These are phyloP conservation scores for Aspergillus sp. DNA, from an alignment of 2,329 filamentous ascomycete species.

Conservation along the genomic window DNA sequence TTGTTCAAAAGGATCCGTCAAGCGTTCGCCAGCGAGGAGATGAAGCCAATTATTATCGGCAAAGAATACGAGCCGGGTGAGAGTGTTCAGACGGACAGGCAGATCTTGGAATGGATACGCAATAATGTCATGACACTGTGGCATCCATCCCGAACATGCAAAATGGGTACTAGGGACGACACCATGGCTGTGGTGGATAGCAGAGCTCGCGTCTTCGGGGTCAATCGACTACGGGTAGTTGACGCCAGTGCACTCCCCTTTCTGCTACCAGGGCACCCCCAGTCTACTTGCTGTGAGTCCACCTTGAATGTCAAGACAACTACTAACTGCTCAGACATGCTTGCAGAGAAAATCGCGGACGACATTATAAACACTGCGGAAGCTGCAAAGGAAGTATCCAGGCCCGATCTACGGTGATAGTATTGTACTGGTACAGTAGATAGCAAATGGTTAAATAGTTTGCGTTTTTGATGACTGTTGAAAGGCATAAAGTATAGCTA, in stretches of 20 bases:
- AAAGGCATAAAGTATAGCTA: not conserved
- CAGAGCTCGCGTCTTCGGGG: slow-evolving; percentile 29
- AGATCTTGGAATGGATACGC: slow-evolving; percentile 37
- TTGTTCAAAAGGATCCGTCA: slow-evolving; percentile 44
- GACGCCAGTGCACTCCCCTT: slow-evolving; percentile 36
- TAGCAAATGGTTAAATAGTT: not conserved
- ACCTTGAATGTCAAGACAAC: not conserved
- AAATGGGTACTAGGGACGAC: slow-evolving; percentile 35
- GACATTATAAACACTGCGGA: slow-evolving; percentile 5
- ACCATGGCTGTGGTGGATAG: slow-evolving; percentile 34
- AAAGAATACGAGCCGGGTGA: slow-evolving; percentile 37
- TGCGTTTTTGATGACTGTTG: not conserved
- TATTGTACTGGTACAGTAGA: not conserved
- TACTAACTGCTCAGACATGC: slow-evolving; percentile 23
- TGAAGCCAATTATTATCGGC: slow-evolving; percentile 30
- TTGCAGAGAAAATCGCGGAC: slow-evolving; percentile 42
- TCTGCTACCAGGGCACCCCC: slow-evolving; percentile 40
- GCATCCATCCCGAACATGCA: slow-evolving; percentile 37
- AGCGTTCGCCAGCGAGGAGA: slow-evolving; percentile 25
- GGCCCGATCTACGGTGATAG: not conserved
- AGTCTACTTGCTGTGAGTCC: slow-evolving; percentile 35
- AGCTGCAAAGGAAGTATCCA: not conserved
- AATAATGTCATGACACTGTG: slow-evolving; percentile 29
- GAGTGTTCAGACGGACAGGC: slow-evolving; percentile 37
- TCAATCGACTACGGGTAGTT: slow-evolving; percentile 32